Percentiles rank a stretch among this genome's conserved stretches.
Conservation (phyloP, 2,329 filamentous ascomycete genomes). For the Apiospora pterosperma region DNA sequence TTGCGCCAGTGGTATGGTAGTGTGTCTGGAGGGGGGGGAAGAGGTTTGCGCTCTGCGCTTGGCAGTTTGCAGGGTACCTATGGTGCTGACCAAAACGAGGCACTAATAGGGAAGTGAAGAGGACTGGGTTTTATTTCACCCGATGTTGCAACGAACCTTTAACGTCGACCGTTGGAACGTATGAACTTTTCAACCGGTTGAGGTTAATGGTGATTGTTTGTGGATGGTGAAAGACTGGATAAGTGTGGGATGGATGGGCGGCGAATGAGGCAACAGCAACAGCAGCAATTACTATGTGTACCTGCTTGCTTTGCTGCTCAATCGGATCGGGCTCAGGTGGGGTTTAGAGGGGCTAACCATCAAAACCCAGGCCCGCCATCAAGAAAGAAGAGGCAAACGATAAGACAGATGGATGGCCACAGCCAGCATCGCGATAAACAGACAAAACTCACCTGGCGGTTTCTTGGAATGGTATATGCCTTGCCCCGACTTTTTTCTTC, state of each 20-base stretch:
- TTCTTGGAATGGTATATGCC: background rate
- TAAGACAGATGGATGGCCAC: background rate
- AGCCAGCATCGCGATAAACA: background rate
- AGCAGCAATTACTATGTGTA: background rate
- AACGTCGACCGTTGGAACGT: background rate
- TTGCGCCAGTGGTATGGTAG: background rate
- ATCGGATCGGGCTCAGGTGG: constrained; percentile 2
- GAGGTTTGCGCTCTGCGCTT: constrained; percentile 1
- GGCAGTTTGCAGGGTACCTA: background rate
- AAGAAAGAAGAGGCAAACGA: background rate
- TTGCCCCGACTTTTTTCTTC: too few relatives aligned
- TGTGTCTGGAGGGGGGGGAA: background rate
- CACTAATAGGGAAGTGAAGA: background rate
- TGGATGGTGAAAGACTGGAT: background rate
- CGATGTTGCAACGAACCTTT: background rate
- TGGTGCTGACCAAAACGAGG: background rate
- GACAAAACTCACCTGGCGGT: background rate
- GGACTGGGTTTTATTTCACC: background rate
- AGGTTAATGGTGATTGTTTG: background rate
- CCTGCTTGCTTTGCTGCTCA: background rate
- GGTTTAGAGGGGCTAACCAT: background rate
- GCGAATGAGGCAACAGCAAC: background rate
- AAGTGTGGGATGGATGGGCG: background rate
- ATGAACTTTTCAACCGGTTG: background rate
- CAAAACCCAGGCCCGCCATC: background rate